These are phyloP conservation scores for Alternaria incomplexa DNA, from an alignment of 2,329 filamentous ascomycete genomes.

Conservation along the genomic window DNA sequence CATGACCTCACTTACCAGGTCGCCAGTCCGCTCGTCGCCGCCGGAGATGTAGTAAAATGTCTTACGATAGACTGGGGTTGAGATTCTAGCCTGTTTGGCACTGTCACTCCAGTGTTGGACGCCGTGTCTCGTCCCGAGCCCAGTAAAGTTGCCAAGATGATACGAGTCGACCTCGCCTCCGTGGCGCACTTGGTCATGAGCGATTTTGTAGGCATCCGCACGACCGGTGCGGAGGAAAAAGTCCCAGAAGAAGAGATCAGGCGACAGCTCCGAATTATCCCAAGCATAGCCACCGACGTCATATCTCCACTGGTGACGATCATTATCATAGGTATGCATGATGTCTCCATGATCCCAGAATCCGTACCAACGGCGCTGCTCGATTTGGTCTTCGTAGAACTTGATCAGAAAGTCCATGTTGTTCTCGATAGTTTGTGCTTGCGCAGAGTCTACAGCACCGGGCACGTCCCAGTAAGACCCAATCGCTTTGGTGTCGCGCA, in stretches of 20 bases:
- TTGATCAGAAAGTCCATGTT: constrained; percentile 63
- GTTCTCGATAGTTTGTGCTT: constrained; percentile 52
- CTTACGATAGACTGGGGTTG: constrained; percentile 63
- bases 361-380: constrained; percentile 67
- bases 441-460: constrained; percentile 40
- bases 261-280: constrained; percentile 69
- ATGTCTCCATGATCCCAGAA: constrained; percentile 69
- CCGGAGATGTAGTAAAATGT: constrained; percentile 64
- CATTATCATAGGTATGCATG: constrained; percentile 66
- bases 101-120: constrained; percentile 68
- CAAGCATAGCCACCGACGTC: constrained; percentile 69
- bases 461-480: constrained; percentile 62
- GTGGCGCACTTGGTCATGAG: constrained; percentile 65
- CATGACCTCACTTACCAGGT: constrained; percentile 59
- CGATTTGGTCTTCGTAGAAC: constrained; percentile 63
- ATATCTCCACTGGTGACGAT: constrained; percentile 67
- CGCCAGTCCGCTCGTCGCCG: constrained; percentile 62
- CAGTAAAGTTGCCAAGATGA: constrained; percentile 64
- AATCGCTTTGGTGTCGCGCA: constrained; percentile 60
- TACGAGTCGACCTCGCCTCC: constrained; percentile 68
- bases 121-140: constrained; percentile 66
- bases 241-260: constrained; percentile 68
- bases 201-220: constrained; percentile 64
- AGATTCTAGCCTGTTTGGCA: constrained; percentile 67
- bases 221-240: constrained; percentile 67